Evolutionary conservation across 805 yeast species (phyloP).

Genomic region (Metschnikowia drakensbergensis): DNA sequence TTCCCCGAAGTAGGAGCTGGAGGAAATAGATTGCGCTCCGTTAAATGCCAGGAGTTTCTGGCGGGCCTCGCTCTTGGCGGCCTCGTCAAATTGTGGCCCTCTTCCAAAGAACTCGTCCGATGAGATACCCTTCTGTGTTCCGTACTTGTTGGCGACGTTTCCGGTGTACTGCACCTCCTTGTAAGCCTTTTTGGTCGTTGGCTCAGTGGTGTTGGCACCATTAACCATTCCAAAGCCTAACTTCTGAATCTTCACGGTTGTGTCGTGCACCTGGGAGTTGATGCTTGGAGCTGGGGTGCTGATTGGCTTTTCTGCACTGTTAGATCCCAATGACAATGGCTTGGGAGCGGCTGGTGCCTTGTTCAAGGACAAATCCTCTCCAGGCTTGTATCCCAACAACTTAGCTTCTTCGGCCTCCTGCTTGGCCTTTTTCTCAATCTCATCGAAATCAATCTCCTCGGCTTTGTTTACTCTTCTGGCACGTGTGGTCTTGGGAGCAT

Average conservation of each 20-base stretch:
- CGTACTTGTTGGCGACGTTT: constrained; percentile 71
- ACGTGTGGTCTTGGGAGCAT: constrained; percentile 53
- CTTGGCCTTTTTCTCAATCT: constrained; percentile 71
- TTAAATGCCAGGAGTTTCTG: constrained; percentile 75
- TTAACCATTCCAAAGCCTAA: constrained; percentile 88
- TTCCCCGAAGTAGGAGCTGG: constrained; percentile 89
- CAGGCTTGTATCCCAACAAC: constrained; percentile 50
- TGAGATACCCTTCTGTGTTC: constrained; percentile 88
- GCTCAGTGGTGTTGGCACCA: constrained; percentile 50
- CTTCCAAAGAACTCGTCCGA: constrained; percentile 94
- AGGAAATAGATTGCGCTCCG: constrained; percentile 88
- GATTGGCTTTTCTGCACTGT: constrained; percentile 1
- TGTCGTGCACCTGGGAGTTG: constrained; percentile 38
- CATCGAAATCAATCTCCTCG: constrained; percentile 55
- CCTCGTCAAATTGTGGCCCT: constrained; percentile 70
- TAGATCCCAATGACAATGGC: constrained; percentile 12
- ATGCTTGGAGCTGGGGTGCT: constrained; percentile 3
- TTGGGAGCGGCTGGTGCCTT: constrained; percentile 3
- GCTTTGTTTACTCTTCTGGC: constrained; percentile 48
- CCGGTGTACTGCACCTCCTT: constrained; percentile 67
- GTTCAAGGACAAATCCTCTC: constrained; percentile 14
- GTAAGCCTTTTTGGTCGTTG: constrained; percentile 39
- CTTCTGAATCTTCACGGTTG: constrained; percentile 71
- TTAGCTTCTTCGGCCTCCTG: constrained; percentile 71
- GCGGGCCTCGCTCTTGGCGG: constrained; percentile 74